Percentiles rank a stretch among this genome's conserved stretches.
Conservation (phyloP, 164 flowering plant genomes). For the Nelumbo lutea region DNA sequence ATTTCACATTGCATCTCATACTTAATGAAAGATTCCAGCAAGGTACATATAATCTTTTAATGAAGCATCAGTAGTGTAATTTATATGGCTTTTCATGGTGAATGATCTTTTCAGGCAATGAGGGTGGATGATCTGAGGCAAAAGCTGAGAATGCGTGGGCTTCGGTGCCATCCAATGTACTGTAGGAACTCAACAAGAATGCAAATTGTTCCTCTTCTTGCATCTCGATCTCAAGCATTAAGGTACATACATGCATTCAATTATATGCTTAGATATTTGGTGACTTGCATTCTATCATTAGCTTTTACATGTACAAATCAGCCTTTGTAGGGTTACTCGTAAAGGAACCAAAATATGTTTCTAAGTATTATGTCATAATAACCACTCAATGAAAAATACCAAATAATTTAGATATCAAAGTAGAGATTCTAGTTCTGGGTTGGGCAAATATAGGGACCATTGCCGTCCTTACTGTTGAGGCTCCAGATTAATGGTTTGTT, state of each 20-base stretch:
- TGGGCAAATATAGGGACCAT: too few relatives aligned
- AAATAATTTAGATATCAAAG: too few relatives aligned
- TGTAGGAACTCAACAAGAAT: slow-evolving; percentile 84
- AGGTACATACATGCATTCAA: slow-evolving; percentile 40
- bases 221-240: slow-evolving; percentile 93
- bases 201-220: slow-evolving; percentile 84
- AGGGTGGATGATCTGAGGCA: slow-evolving; percentile 86
- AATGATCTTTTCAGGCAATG: slow-evolving; percentile 46
- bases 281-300: not conserved
- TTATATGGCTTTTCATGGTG: slow-evolving; percentile 2
- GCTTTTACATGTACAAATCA: not conserved
- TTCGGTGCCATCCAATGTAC: slow-evolving; percentile 91
- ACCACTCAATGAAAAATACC: not conserved
- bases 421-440: too few relatives aligned
- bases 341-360: not conserved
- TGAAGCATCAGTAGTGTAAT: not conserved
- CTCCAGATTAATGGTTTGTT: too few relatives aligned
- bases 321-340: not conserved
- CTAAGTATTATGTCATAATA: not conserved
- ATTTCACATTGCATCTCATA: slow-evolving; percentile 71
- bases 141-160: slow-evolving; percentile 91
- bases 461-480: too few relatives aligned
- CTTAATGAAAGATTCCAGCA: slow-evolving; percentile 55
- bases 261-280: not conserved
- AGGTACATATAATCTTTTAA: slow-evolving; percentile 32